Evolutionary conservation across 495 filamentous ascomycete species (phyloP), one percentile per base, ranked within the genome.

Genomic region (Collariella sp.): DNA sequence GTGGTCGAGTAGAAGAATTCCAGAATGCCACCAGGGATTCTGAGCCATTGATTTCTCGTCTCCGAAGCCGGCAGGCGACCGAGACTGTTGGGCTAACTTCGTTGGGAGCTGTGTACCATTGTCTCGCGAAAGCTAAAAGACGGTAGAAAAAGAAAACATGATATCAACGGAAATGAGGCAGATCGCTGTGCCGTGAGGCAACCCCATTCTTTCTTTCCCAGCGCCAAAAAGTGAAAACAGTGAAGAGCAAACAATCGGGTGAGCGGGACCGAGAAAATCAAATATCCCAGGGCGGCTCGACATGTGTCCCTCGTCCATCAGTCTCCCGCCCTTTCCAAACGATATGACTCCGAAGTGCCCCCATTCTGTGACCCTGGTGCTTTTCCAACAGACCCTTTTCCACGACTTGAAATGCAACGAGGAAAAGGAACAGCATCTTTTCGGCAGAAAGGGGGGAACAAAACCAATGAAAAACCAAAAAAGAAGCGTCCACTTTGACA

Each of bases 131-230:
- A 46, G 39, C 7, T 38, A 10, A 35, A 23, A 5, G n/a, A 4
- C n/a, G 10, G 23, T 29, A 7, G 23, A 5, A 40, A 22, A 26
- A 11, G 3, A 7, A 34, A 13, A 29, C 46, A 11, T 15, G 48
- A 36, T 9, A 33, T 41, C 42, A 39, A n/a, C n/a, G 22, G n/a
- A 41, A 46, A 22, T 23, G 18, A 46, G 1, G 29, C 31, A 35
- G 5, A 23, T 35, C 11, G 33, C 35, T 11, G 49, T 42, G 43
- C 45, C 43, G 29, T 46, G 55, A 54, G 35, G 55, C 50, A 2
- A 43, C 34, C 15, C 19, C 19, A 12, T 47, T 54, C 35, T 20
- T 38, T 31, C 11, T 9, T 7, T 22, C 42, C n/a, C 34, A 41
- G 35, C 45, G 22, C 20, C 24, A 20, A 19, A 29, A 40, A 18